Evolutionary conservation across 2,329 filamentous ascomycete species (phyloP).

Genomic region (Akanthomyces dipterigenus): DNA sequence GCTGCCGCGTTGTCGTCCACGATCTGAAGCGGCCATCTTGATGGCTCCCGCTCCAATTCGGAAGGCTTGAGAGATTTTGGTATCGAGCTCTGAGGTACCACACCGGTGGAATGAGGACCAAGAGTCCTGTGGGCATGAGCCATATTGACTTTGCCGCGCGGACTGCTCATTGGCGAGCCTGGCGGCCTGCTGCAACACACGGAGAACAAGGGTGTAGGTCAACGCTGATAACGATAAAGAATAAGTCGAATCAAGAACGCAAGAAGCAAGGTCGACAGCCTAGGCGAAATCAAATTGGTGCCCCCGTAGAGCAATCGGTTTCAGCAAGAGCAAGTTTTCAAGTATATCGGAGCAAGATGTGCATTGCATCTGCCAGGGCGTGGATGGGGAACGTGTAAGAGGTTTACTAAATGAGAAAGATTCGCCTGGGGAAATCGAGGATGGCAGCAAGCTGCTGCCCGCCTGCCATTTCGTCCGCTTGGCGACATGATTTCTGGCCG

Average conservation of each 20-base stretch:
- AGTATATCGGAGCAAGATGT: constrained; percentile 5
- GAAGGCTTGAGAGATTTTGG: background rate
- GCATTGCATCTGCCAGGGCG: constrained; percentile 7
- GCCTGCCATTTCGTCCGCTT: background rate
- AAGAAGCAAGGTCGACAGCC: background rate
- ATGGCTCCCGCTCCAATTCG: background rate
- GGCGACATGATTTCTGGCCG: background rate
- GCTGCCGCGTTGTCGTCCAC: constrained; percentile 4
- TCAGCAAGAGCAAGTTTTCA: constrained; percentile 12
- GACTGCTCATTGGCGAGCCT: too few relatives aligned
- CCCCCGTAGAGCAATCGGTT: background rate
- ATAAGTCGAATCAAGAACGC: constrained; percentile 1
- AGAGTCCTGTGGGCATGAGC: background rate
- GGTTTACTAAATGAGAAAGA: background rate
- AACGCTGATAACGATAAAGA: constrained; percentile 5
- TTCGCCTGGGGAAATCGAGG: too few relatives aligned
- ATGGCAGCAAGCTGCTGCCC: background rate
- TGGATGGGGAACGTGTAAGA: background rate
- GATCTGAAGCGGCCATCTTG: constrained; percentile 5
- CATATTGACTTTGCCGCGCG: background rate
- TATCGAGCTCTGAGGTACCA: background rate
- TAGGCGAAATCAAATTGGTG: background rate
- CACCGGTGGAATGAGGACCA: background rate
- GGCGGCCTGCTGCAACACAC: background rate
- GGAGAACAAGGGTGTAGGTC: background rate